A percentile compares a stretch with the other conserved stretches of the same genome.
These are phyloP conservation scores for Penicillium freii DNA, from an alignment of 2,329 filamentous ascomycete genomes.

Conservation along the genomic window DNA sequence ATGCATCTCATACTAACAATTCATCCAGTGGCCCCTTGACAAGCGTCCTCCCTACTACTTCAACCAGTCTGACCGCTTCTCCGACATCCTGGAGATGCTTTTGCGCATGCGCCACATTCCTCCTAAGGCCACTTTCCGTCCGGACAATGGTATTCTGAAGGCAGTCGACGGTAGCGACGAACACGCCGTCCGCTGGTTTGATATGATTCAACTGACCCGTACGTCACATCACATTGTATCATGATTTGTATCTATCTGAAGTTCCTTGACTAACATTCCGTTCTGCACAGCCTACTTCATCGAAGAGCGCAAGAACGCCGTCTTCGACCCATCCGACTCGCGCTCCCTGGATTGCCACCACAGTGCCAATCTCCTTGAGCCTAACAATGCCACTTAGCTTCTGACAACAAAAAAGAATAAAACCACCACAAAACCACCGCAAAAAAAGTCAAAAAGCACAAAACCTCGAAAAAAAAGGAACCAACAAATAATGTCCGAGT, in stretches of 20 bases:
- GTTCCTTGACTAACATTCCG: conserved; percentile 3
- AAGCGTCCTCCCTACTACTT: conserved; percentile 52
- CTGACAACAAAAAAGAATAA: not conserved
- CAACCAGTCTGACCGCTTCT: conserved; percentile 58
- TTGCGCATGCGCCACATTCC: conserved; percentile 56
- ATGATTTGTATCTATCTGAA: not conserved
- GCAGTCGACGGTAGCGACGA: conserved; percentile 41
- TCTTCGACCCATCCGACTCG: conserved; percentile 41
- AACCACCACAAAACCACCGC: not conserved
- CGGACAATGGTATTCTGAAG: conserved; percentile 40
- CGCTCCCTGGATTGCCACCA: conserved; percentile 45
- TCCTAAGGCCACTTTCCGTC: conserved; percentile 40
- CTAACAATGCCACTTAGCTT: conserved; percentile 11
- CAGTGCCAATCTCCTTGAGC: conserved; percentile 36
- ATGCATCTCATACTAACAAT: conserved; percentile 2
- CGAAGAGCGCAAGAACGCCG: conserved; percentile 38
- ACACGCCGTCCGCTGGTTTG: conserved; percentile 42
- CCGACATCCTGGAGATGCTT: conserved; percentile 57
- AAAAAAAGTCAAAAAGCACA: not conserved
- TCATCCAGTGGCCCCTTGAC: conserved; percentile 53
- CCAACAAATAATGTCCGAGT: not conserved
- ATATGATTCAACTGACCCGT: conserved; percentile 43
- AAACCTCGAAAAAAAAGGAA: not conserved
- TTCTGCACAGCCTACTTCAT: conserved; percentile 35
- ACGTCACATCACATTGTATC: conserved; percentile 19